Percentiles rank a stretch among this genome's conserved stretches.
phyloP scores from a whole-genome alignment of 345 rosid species.

The Clarkia xantiana region DNA sequence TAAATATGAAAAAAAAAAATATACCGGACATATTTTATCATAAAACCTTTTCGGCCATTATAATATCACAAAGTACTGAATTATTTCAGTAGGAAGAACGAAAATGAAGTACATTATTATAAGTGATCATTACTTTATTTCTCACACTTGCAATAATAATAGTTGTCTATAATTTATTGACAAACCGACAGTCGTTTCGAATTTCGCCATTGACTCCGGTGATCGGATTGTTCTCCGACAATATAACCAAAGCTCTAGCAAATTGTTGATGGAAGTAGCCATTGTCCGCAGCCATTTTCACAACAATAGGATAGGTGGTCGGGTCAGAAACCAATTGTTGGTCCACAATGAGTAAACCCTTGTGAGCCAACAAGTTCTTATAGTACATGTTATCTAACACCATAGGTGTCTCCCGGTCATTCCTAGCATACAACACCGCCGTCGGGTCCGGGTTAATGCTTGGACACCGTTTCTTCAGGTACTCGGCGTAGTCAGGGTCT shows the following conservation, averaged over 20 bases:
- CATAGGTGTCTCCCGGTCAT: conserved; percentile 74
- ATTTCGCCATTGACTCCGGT: conserved; percentile 58
- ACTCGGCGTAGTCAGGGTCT: conserved; percentile 43
- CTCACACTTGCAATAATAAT: too few relatives aligned
- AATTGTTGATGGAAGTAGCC: conserved; percentile 59
- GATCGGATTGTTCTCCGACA: conserved; percentile 69
- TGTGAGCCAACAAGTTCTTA: conserved; percentile 43
- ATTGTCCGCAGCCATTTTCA: conserved; percentile 61
- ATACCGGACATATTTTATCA: too few relatives aligned
- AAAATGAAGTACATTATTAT: too few relatives aligned
- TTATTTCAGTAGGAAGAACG: too few relatives aligned
- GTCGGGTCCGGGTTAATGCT: conserved; percentile 38
- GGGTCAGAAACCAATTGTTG: conserved; percentile 59
- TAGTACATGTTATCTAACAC: conserved; percentile 60
- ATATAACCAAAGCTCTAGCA: conserved; percentile 32
- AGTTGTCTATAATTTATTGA: conserved; percentile 18
- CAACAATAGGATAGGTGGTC: conserved; percentile 36
- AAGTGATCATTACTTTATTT: too few relatives aligned
- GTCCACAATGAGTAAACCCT: conserved; percentile 52
- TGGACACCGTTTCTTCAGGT: conserved; percentile 56
- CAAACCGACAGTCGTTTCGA: conserved; percentile 67
- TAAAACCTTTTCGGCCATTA: too few relatives aligned
- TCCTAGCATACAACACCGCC: conserved; percentile 47
- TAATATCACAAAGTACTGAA: too few relatives aligned
- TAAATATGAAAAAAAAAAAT: too few relatives aligned